phyloP scores from a whole-genome alignment of 805 yeast genomes.

The Jamesozyma spencerorum region DNA sequence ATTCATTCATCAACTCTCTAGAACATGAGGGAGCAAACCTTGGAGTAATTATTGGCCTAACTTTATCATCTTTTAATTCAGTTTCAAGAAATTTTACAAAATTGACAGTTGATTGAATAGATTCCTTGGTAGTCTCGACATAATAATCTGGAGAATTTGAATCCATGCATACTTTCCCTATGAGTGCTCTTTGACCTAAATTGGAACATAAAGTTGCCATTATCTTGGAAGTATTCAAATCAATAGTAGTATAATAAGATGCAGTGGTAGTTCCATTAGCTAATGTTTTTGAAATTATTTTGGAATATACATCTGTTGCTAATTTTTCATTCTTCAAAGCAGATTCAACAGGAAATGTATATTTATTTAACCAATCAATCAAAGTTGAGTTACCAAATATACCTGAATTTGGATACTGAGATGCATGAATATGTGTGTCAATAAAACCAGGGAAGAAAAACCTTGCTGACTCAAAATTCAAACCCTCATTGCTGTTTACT shows the following conservation, averaged over 20 bases:
- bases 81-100: slow-evolving; percentile 48
- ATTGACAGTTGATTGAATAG: slow-evolving; percentile 43
- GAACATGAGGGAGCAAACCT: slow-evolving; percentile 89
- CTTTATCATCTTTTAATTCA: slow-evolving; percentile 44
- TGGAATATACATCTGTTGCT: slow-evolving; percentile 56
- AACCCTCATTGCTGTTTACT: slow-evolving; percentile 18
- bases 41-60: slow-evolving; percentile 80
- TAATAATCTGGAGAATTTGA: slow-evolving; percentile 68
- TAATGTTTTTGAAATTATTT: slow-evolving; percentile 62
- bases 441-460: slow-evolving; percentile 68
- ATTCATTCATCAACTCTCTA: slow-evolving; percentile 46
- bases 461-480: slow-evolving; percentile 38
- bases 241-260: slow-evolving; percentile 84
- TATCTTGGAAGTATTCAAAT: slow-evolving; percentile 61
- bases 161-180: slow-evolving; percentile 95
- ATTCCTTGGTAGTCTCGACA: slow-evolving; percentile 46
- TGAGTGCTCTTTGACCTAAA: slow-evolving; percentile 75
- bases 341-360: slow-evolving; percentile 85
- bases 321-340: slow-evolving; percentile 43
- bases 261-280: slow-evolving; percentile 85
- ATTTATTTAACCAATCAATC: slow-evolving; percentile 78
- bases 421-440: slow-evolving; percentile 79
- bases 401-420: slow-evolving; percentile 75
- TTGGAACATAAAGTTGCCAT: slow-evolving; percentile 63
- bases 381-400: slow-evolving; percentile 79